Evolutionary conservation across 2,329 filamentous ascomycete species (phyloP).

Genomic region (Colletotrichum godetiae): DNA sequence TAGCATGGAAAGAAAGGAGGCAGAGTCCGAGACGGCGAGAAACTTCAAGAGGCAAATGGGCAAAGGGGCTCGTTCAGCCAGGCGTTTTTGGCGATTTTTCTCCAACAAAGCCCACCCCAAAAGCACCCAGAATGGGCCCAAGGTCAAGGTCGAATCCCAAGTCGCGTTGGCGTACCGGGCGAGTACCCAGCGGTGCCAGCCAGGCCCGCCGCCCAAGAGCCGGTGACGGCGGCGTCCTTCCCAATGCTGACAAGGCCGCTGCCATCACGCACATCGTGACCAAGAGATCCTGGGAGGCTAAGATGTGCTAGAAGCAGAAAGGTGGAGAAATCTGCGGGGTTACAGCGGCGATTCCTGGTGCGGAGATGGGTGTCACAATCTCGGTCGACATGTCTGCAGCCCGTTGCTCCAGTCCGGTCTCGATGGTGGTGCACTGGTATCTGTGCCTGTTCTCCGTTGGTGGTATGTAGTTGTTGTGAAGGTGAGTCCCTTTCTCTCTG

Average conservation of each 20-base stretch:
- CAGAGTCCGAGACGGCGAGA: background rate
- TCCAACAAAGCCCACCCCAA: conserved; percentile 17
- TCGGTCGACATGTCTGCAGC: conserved; percentile 16
- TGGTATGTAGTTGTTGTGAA: background rate
- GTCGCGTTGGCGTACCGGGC: conserved; percentile 1
- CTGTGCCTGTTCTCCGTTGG: background rate
- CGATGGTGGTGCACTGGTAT: background rate
- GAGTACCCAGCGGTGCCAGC: background rate
- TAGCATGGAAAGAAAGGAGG: background rate
- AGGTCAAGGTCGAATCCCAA: conserved; percentile 21
- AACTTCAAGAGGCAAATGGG: background rate
- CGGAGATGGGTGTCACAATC: conserved; percentile 34
- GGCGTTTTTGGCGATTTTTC: conserved; percentile 22
- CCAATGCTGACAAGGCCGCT: conserved; percentile 35
- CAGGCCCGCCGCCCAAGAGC: conserved; percentile 8
- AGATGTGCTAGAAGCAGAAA: conserved; percentile 33
- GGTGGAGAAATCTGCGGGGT: conserved; percentile 37
- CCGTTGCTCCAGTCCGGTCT: conserved; percentile 6
- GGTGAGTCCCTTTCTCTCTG: conserved; percentile 1
- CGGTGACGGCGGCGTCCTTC: conserved; percentile 32
- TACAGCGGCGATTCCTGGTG: conserved; percentile 32
- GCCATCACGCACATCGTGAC: conserved; percentile 33
- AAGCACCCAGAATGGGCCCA: background rate
- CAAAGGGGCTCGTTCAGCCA: background rate
- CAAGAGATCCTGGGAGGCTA: conserved; percentile 30